Conservation (phyloP, 257 asterid genomes). For the Gentiana straminea region DNA sequence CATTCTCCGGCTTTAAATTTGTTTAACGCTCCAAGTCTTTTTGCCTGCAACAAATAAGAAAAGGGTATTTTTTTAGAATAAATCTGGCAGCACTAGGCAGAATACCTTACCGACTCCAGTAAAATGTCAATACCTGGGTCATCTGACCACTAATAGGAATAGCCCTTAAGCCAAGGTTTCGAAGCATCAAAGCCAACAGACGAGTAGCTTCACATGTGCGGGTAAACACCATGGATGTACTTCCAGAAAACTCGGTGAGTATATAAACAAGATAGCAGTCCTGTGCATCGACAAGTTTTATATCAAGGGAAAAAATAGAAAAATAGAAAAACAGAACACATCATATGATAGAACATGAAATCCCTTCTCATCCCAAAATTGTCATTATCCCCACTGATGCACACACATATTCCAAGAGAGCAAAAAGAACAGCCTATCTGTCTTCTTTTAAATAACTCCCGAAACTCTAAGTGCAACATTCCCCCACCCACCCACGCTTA, state of each 20-base stretch:
- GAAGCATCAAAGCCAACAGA: conserved; percentile 61
- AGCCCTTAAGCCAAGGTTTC: conserved; percentile 73
- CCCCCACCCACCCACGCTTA: too few species aligned
- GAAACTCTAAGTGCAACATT: too few species aligned
- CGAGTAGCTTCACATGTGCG: conserved; percentile 82
- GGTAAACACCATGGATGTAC: conserved; percentile 87
- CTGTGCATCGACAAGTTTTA: conserved; percentile 18
- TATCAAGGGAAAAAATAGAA: conserved; percentile 3
- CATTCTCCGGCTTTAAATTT: conserved; percentile 83
- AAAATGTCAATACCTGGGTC: conserved; percentile 54
- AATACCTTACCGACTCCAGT: conserved; percentile 1
- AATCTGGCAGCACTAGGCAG: not conserved
- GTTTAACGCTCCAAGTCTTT: conserved; percentile 83
- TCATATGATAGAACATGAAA: too few species aligned
- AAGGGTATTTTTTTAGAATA: too few species aligned
- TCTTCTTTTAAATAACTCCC: too few species aligned
- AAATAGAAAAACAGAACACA: not conserved
- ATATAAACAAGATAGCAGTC: conserved; percentile 86
- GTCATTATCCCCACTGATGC: not conserved
- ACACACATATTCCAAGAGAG: not conserved
- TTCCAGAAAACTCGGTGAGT: conserved; percentile 58
- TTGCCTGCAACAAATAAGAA: conserved; percentile 33
- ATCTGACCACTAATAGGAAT: conserved; percentile 95
- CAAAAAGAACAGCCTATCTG: not conserved
- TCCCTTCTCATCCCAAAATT: not conserved